Percentiles rank a stretch among this genome's conserved stretches.
Conservation (phyloP, 805 yeast genomes). For the Saccharomycodes ludwigii region DNA sequence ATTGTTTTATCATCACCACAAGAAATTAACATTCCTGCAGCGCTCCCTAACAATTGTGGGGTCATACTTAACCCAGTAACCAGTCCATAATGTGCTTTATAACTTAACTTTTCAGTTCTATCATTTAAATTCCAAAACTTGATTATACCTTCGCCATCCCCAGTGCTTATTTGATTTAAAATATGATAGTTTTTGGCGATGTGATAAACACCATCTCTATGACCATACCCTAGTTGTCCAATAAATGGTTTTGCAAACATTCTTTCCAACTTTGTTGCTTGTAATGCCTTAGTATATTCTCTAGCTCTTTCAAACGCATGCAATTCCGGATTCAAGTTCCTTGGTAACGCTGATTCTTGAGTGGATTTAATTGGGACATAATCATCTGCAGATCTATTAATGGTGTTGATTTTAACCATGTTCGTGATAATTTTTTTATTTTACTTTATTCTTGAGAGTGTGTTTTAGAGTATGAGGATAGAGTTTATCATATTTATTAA, state of each 20-base stretch:
- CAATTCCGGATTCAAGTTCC: constrained; percentile 84
- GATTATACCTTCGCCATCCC: constrained; percentile 90
- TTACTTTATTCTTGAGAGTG: too few species aligned
- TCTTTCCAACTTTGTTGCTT: constrained; percentile 89
- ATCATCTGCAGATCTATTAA: constrained; percentile 78
- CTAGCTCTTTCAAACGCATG: constrained; percentile 97
- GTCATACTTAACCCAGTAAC: constrained; percentile 77
- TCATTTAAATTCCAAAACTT: constrained; percentile 88
- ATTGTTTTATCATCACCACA: constrained; percentile 87
- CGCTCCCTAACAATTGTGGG: constrained; percentile 29
- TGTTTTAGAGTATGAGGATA: too few species aligned
- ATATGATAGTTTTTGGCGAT: constrained; percentile 67
- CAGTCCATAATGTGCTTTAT: constrained; percentile 83
- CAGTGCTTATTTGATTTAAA: constrained; percentile 72
- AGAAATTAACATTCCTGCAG: constrained; percentile 47
- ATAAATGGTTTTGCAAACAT: constrained; percentile 97
- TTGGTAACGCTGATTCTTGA: constrained; percentile 75
- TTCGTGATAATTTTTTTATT: too few species aligned
- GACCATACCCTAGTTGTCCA: constrained; percentile 91
- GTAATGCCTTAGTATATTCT: constrained; percentile 88
- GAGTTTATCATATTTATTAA: too few species aligned
- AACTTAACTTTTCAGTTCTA: constrained; percentile 61
- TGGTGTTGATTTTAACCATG: constrained; percentile 85
- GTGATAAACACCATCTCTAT: constrained; percentile 84
- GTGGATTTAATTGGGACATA: constrained; percentile 88